Base-by-base conservation (phyloP, 2,329 filamentous ascomycete species). In the Sarocladium oryzae region DNA sequence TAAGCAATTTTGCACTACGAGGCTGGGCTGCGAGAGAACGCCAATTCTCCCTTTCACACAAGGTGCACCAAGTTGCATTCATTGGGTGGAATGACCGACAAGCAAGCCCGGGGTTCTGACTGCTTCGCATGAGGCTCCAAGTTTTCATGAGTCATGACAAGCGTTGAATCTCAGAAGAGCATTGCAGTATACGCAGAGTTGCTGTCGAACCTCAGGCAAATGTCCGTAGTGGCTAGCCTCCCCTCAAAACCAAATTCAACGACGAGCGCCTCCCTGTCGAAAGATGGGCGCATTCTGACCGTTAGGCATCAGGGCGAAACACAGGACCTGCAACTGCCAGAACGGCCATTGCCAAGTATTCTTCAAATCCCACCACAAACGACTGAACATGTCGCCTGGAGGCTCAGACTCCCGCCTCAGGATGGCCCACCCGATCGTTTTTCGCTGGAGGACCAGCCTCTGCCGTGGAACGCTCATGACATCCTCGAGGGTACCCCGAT, bases 171-270 rank as follows among this genome's bases (percentile, higher is more conserved):
- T 24, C 43, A 49, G 41, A 43, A 15, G 2, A 48, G 56, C n/a
- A 57, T 69, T 18, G 58, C 65, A 2, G 71, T 86, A 20, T 85
- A 86, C 60, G 82, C 82, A 4, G 84, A 87, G 66, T 72, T 85
- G 1, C 73, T 86, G 2, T 69, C 76, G 24, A 84, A 85, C 54
- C 83, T 87, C 56, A 73, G 77, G 37, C 81, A 85, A 61, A 71
- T 86, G 35, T 84, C 82, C 4, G 66, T 85, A 20, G 76, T 74
- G 49, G 78, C 74, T 6, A 71, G 73, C 2, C 66, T 85, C 1
- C 66, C 71, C 2, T 70, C 73, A 11, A 65, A 70, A 4, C 64
- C 64, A 41, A 68, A 72, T 49, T 52, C 65, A 21, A 66, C 66
- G n/a, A 80, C 75, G 18, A 61, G 58, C 41, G 71, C 70, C 23